Conservation (phyloP, 2,329 filamentous ascomycete species). For the Chalara sp. region DNA sequence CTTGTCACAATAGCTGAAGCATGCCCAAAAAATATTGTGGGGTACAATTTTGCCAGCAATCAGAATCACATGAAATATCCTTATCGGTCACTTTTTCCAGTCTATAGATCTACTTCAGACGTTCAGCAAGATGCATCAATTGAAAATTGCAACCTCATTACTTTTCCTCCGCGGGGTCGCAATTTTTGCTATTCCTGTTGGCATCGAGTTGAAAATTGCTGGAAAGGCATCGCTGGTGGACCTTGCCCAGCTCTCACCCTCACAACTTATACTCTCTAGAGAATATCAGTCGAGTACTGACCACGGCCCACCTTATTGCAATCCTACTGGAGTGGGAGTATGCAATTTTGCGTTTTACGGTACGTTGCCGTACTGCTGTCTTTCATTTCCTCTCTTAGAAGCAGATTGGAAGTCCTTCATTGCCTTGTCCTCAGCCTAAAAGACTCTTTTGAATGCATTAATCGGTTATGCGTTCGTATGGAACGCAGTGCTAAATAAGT, state of each 20-base stretch:
- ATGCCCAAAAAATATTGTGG: no score
- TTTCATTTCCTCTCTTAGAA: not conserved
- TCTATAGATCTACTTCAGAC: not conserved
- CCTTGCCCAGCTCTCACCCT: not conserved
- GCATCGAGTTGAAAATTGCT: not conserved
- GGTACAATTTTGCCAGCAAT: no score
- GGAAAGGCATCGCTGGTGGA: not conserved
- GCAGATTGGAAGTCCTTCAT: not conserved
- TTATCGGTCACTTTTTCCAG: no score
- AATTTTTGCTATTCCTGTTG: not conserved
- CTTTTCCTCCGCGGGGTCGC: not conserved
- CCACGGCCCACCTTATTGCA: not conserved
- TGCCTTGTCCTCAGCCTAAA: not conserved
- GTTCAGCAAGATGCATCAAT: not conserved
- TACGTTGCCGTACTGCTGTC: not conserved
- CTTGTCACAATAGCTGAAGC: no score
- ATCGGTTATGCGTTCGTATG: no score
- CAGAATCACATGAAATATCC: no score
- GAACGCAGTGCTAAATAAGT: no score
- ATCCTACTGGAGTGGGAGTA: not conserved
- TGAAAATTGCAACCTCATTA: not conserved
- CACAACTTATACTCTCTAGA: not conserved
- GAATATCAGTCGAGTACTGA: not conserved
- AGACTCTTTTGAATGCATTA: not conserved
- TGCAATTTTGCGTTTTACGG: not conserved